Conservation (phyloP, 23 red algal species). For the Gracilaria domingensis region DNA sequence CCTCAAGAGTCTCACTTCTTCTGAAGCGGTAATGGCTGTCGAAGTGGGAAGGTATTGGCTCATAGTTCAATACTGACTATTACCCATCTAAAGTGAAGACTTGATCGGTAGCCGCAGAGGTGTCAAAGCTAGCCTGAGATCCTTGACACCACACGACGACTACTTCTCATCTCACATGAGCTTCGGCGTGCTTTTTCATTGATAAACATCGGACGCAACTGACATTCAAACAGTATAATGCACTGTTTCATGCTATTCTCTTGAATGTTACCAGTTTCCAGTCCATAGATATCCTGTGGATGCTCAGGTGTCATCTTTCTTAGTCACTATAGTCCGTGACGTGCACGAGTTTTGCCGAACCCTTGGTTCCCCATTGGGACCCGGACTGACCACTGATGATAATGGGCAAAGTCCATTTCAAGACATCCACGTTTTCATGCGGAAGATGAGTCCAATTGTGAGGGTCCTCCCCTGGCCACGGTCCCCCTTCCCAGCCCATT, state of each 20-base stretch:
- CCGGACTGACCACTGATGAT: conserved; percentile 55
- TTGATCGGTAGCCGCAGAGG: not conserved
- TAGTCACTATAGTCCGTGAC: not conserved
- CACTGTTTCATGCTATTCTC: too few species aligned
- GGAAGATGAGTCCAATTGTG: conserved; percentile 53
- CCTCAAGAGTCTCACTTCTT: not conserved
- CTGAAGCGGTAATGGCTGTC: not conserved
- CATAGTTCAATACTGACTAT: not conserved
- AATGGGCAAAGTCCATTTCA: conserved; percentile 74
- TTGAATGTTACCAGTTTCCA: not conserved
- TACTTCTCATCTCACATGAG: not conserved
- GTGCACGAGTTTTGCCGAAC: conserved; percentile 35
- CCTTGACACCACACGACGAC: not conserved
- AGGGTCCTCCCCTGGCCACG: conserved; percentile 56
- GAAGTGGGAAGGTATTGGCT: not conserved
- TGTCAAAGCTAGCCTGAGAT: not conserved
- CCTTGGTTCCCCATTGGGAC: conserved; percentile 63
- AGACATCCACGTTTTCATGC: conserved; percentile 59
- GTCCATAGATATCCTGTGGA: not conserved
- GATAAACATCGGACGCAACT: not conserved
- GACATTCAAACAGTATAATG: not conserved
- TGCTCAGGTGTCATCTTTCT: not conserved
- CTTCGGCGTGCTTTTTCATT: too few species aligned
- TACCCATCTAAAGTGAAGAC: not conserved
- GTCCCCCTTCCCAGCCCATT: conserved; percentile 59